Evolutionary conservation across 2,329 filamentous ascomycete genomes (phyloP).

Genomic region (Pseudocercospora cruenta): DNA sequence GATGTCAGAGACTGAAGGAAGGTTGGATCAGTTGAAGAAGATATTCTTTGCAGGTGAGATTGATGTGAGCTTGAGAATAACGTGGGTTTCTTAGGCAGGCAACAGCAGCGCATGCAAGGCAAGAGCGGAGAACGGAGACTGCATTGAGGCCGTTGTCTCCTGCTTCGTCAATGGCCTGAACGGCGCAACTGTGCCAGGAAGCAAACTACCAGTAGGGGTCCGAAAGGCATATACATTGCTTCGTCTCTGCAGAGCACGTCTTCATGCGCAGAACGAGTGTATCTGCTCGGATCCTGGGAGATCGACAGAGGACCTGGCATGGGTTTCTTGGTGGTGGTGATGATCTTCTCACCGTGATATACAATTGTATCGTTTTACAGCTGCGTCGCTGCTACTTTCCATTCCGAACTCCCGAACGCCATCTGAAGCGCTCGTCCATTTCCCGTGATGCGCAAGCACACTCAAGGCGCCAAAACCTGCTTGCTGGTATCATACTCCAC

Average conservation of each 20-base stretch:
- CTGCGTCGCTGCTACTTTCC: neutral
- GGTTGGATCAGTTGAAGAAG: neutral
- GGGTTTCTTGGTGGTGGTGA: neutral
- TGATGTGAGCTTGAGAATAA: neutral
- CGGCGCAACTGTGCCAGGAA: neutral
- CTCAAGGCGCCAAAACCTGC: slow-evolving; percentile 38
- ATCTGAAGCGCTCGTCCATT: neutral
- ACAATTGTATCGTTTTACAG: neutral
- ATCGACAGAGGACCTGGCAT: neutral
- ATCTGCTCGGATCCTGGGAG: neutral
- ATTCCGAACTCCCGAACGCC: slow-evolving; percentile 2
- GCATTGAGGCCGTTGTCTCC: neutral
- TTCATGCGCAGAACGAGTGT: neutral
- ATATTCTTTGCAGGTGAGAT: neutral
- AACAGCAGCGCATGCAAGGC: neutral
- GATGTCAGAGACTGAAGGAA: neutral
- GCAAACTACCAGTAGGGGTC: neutral
- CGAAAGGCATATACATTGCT: neutral
- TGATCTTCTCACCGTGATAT: neutral
- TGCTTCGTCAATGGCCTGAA: neutral
- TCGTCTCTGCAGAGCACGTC: neutral
- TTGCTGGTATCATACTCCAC: slow-evolving; percentile 75
- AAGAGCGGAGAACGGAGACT: neutral
- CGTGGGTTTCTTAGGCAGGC: neutral
- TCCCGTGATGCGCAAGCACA: neutral